Percentiles rank a stretch among this genome's conserved stretches.
Evolutionary conservation across 345 rosid species (phyloP).

Genomic region (Schrenkiella parvula): DNA sequence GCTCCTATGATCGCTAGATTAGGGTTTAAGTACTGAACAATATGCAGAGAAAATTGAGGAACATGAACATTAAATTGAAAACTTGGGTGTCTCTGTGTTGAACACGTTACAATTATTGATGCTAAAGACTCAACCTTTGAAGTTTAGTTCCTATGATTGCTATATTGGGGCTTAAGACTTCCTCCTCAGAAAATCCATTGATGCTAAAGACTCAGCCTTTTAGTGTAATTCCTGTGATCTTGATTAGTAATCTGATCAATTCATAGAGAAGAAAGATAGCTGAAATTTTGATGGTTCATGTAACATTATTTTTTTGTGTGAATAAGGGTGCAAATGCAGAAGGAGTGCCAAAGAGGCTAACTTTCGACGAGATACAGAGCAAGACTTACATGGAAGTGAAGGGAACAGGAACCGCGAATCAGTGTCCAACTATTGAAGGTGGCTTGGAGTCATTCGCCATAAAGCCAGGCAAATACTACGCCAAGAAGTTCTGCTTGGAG

Average conservation of each 20-base stretch:
- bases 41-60: not conserved
- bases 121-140: not conserved
- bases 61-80: not conserved
- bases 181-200: not conserved
- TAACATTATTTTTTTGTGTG: not conserved
- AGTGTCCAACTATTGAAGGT: conserved; percentile 72
- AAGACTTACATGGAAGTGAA: conserved; percentile 83
- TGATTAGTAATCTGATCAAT: not conserved
- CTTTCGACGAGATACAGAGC: conserved; percentile 85
- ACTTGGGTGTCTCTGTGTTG: not conserved
- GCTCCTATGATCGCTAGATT: not conserved
- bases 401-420: conserved; percentile 87
- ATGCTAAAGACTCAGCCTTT: not conserved
- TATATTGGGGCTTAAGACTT: not conserved
- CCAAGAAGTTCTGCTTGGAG: conserved; percentile 76
- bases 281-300: not conserved
- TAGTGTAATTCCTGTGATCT: not conserved
- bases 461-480: conserved; percentile 73
- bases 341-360: conserved; percentile 76
- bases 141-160: not conserved
- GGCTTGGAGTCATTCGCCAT: conserved; percentile 64
- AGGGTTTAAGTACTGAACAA: not conserved
- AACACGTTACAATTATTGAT: not conserved
- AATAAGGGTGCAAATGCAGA: conserved; percentile 73
- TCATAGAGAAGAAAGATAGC: not conserved